Percentiles rank a stretch among this genome's conserved stretches.
Conservation (phyloP, 306 rosid genomes). For the Quercus berberidifolia region DNA sequence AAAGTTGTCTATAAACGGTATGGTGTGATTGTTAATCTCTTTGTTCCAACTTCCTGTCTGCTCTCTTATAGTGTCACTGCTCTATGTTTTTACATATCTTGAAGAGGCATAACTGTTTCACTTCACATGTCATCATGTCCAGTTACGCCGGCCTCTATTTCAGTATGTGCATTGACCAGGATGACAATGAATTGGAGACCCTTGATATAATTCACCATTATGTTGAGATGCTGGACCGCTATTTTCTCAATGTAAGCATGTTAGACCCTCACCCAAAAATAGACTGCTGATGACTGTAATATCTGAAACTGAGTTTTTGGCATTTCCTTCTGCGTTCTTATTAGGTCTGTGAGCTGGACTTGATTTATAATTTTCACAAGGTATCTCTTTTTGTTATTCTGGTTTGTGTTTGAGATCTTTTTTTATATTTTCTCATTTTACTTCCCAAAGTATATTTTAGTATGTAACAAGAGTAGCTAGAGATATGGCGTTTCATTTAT, state of each 20-base stretch:
- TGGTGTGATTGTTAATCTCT: not conserved
- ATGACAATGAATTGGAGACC: slow-evolving; percentile 82
- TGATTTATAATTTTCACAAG: slow-evolving; percentile 93
- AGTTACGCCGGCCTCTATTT: slow-evolving; percentile 97
- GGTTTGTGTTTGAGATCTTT: slow-evolving; percentile 3
- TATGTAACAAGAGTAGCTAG: not conserved
- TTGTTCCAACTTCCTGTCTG: not conserved
- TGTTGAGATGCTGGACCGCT: slow-evolving; percentile 91
- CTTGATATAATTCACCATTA: slow-evolving; percentile 88
- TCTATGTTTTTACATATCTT: too few species aligned
- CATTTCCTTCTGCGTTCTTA: slow-evolving; percentile 6
- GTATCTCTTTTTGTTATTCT: slow-evolving; percentile 26
- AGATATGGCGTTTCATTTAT: too few species aligned
- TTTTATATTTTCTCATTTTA: not conserved
- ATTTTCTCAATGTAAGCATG: slow-evolving; percentile 82
- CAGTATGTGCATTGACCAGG: slow-evolving; percentile 88
- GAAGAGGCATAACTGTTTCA: too few species aligned
- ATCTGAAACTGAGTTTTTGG: not conserved
- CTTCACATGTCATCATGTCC: slow-evolving; percentile 20
- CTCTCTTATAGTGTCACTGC: too few species aligned
- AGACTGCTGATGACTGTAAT: not conserved
- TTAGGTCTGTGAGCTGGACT: slow-evolving; percentile 81
- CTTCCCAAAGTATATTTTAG: not conserved
- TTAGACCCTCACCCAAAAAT: slow-evolving; percentile 15
- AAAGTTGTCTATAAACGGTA: slow-evolving; percentile 97